A percentile compares a stretch with the other conserved stretches of the same genome.
Conservation (phyloP, 1,284 basidiomycete genomes). For the Mycocalia duriaeana region DNA sequence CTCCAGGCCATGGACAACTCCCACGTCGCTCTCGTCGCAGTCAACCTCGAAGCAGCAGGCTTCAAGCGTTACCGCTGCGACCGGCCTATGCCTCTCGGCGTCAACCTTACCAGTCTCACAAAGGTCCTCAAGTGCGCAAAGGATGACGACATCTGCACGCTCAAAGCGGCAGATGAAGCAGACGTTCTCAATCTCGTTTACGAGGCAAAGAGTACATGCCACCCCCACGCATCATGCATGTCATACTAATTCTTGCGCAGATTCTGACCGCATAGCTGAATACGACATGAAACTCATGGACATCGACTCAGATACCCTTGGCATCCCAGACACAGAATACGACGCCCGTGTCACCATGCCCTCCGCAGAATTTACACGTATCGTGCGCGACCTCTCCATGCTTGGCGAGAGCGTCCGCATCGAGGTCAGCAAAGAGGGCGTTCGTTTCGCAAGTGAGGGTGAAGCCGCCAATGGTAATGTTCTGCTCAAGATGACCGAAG, state of each 20-base stretch:
- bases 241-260: constrained; percentile 33
- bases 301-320: constrained; percentile 93
- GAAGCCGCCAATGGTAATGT: constrained; percentile 93
- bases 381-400: constrained; percentile 89
- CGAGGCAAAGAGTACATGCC: constrained; percentile 79
- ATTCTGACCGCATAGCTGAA: constrained; percentile 91
- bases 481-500: constrained; percentile 68
- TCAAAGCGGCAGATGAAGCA: constrained; percentile 90
- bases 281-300: constrained; percentile 99
- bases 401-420: constrained; percentile 95
- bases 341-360: constrained; percentile 91
- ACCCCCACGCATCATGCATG: constrained; percentile 6
- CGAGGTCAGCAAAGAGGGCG: constrained; percentile 94
- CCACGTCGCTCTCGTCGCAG: constrained; percentile 93
- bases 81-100: constrained; percentile 89
- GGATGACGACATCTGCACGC: constrained; percentile 90
- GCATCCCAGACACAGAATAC: constrained; percentile 98
- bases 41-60: constrained; percentile 70
- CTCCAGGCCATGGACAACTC: constrained; percentile 99
- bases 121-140: constrained; percentile 98
- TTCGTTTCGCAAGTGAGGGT: constrained; percentile 90
- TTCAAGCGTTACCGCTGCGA: constrained; percentile 94
- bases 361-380: constrained; percentile 84
- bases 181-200: constrained; percentile 89
- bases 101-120: constrained; percentile 85